A percentile compares a stretch with the other conserved stretches of the same genome.
These are phyloP conservation scores for Cystobasidium slooffiae DNA, from an alignment of 1,284 basidiomycete genomes.

Conservation along the genomic window DNA sequence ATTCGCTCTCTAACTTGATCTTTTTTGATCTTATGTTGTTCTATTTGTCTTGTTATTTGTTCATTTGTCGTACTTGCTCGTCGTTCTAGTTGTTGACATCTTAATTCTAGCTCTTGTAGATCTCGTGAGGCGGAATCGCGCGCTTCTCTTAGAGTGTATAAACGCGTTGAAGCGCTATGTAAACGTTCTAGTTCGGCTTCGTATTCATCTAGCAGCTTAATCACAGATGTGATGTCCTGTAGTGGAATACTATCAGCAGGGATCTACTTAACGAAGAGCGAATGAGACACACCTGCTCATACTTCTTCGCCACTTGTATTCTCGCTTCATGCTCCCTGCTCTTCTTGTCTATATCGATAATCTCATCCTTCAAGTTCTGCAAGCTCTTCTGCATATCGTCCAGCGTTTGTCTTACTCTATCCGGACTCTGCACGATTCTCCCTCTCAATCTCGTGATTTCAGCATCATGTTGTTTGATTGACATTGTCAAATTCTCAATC, in stretches of 20 bases:
- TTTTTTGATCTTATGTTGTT: constrained; percentile 33
- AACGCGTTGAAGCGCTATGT: constrained; percentile 1
- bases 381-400: constrained; percentile 39
- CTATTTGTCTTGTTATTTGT: constrained; percentile 37
- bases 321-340: constrained; percentile 40
- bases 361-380: constrained; percentile 42
- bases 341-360: constrained; percentile 38
- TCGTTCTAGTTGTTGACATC: constrained; percentile 36
- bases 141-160: constrained; percentile 30
- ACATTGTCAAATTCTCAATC: constrained; percentile 36
- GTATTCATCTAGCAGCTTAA: constrained; percentile 46
- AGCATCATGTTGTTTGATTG: constrained; percentile 37
- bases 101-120: constrained; percentile 42
- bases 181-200: constrained; percentile 29
- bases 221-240: constrained; percentile 42
- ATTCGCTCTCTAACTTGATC: constrained; percentile 35
- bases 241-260: neutral
- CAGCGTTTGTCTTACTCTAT: constrained; percentile 44
- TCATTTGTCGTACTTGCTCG: constrained; percentile 33
- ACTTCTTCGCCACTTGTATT: constrained; percentile 38
- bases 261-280: neutral
- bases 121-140: constrained; percentile 29
- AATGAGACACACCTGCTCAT: constrained; percentile 29
- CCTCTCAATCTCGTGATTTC: constrained; percentile 40
- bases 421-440: constrained; percentile 44